These are phyloP conservation scores for Verbascum thapsus DNA, from an alignment of 257 asterid species.

Conservation along the genomic window DNA sequence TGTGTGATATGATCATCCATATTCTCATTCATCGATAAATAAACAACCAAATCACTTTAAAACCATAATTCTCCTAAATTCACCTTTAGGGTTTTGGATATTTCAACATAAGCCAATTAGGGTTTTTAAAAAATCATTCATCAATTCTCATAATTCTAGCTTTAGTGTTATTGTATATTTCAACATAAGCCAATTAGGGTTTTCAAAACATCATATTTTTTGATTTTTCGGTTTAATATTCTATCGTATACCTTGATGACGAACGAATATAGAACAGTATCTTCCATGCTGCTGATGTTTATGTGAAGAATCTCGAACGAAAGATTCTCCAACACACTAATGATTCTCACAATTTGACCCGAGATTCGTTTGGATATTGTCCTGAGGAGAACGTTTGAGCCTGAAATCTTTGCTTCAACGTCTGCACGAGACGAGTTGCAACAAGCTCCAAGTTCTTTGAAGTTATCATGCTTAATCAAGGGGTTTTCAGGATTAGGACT, in stretches of 20 bases:
- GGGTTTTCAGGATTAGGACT: constrained; percentile 52
- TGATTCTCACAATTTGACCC: constrained; percentile 71
- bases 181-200: too few relatives aligned
- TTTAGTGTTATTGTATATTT: too few relatives aligned
- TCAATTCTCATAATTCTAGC: too few relatives aligned
- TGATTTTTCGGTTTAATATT: too few relatives aligned
- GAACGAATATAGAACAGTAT: constrained; percentile 89
- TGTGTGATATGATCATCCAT: too few relatives aligned
- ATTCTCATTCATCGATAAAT: too few relatives aligned
- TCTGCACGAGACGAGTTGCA: constrained; percentile 88
- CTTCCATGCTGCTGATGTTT: constrained; percentile 93
- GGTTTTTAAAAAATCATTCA: too few relatives aligned
- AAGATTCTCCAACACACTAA: constrained; percentile 65
- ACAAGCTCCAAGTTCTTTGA: constrained; percentile 78
- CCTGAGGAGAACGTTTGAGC: constrained; percentile 68
- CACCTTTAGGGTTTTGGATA: too few relatives aligned
- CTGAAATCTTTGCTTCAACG: constrained; percentile 82
- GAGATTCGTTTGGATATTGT: constrained; percentile 71
- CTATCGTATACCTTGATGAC: constrained; percentile 65
- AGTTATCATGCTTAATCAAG: constrained; percentile 26
- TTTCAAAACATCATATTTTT: too few relatives aligned
- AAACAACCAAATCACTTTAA: too few relatives aligned
- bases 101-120: too few relatives aligned
- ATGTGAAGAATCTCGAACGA: constrained; percentile 79
- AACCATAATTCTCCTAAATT: too few relatives aligned